Base-by-base conservation (phyloP, 2,329 filamentous ascomycete genomes). In the Trichoderma asperellum region DNA sequence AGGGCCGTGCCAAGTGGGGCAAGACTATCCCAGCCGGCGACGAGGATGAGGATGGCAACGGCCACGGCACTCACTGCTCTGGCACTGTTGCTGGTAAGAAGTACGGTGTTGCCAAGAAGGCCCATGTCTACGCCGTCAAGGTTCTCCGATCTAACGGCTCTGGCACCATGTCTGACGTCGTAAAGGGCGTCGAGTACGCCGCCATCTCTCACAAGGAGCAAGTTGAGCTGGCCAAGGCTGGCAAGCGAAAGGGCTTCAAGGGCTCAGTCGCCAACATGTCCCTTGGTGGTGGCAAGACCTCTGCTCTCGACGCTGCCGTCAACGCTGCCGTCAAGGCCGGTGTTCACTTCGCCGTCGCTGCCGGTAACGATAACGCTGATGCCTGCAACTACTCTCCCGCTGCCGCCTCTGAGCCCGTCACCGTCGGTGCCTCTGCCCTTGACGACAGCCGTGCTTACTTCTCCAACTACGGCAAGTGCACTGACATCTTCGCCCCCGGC, bases 401-500 rank as follows among this genome's bases (percentile, higher is more conserved):
- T 77, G 92, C 95, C 73, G 94, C 96, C 75, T 86, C 89, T 77
- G 93, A 96, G 78, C 94, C 96, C 74, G 89, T 99, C 80, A 99
- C 96, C 70, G 96, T 99, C 73, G 96, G 95, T 83, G 96, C 96
- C 74, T 97, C 94, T 57, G 96, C 93, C 75, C 89, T 99, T 71
- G 89, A 91, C 77, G 96, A 99, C 80, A 93, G 93, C 87, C 95
- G 96, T 83, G 96, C 96, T 74, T 99, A 98, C 89, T 99, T 99
- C 90, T 99, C 96, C 89, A 99, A 99, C 92, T 98, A 91, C 83
- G 96, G 96, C 82, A 96, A 95, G 88, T 99, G 96, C 89, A 97
- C 95, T 81, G 96, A 99, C 83, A 97, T 99, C 87, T 99, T 99
- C 78, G 96, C 94, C 73, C 96, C 96, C 71, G 96, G 96, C 79